phyloP scores from a whole-genome alignment of 345 rosid species.

The Trapa bicornis region DNA sequence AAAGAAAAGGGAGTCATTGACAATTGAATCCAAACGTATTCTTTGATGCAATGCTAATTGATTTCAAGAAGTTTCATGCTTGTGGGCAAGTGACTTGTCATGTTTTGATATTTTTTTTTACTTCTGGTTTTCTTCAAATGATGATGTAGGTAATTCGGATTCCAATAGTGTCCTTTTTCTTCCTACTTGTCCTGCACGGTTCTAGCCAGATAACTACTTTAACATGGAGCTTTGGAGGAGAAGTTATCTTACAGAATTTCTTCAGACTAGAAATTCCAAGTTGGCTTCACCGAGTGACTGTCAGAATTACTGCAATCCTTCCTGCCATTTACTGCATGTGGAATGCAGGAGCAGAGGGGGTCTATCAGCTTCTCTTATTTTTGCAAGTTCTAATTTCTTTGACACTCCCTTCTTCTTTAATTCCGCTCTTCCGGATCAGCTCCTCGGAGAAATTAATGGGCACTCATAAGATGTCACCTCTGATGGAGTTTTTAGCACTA shows the following conservation, averaged over 20 bases:
- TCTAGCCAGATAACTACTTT: slow-evolving; percentile 66
- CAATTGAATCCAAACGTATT: background rate
- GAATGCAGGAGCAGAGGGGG: slow-evolving; percentile 86
- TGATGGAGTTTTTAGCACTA: slow-evolving; percentile 52
- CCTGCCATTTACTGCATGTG: slow-evolving; percentile 83
- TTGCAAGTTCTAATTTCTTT: slow-evolving; percentile 77
- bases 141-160: slow-evolving; percentile 53
- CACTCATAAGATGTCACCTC: slow-evolving; percentile 61
- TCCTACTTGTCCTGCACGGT: slow-evolving; percentile 48
- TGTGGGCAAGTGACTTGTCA: background rate
- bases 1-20: background rate
- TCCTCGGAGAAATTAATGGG: slow-evolving; percentile 86
- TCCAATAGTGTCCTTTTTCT: slow-evolving; percentile 43
- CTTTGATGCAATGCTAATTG: background rate
- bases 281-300: slow-evolving; percentile 87
- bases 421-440: slow-evolving; percentile 82
- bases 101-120: background rate
- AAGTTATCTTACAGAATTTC: slow-evolving; percentile 58
- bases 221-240: slow-evolving; percentile 77
- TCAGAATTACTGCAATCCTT: slow-evolving; percentile 64
- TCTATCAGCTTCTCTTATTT: slow-evolving; percentile 71
- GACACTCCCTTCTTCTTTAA: slow-evolving; percentile 80
- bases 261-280: slow-evolving; percentile 70
- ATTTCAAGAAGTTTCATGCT: background rate
- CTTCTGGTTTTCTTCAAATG: background rate